Base-by-base conservation (phyloP, 139 green algal genomes). In the Ettlia oleoabundans region DNA sequence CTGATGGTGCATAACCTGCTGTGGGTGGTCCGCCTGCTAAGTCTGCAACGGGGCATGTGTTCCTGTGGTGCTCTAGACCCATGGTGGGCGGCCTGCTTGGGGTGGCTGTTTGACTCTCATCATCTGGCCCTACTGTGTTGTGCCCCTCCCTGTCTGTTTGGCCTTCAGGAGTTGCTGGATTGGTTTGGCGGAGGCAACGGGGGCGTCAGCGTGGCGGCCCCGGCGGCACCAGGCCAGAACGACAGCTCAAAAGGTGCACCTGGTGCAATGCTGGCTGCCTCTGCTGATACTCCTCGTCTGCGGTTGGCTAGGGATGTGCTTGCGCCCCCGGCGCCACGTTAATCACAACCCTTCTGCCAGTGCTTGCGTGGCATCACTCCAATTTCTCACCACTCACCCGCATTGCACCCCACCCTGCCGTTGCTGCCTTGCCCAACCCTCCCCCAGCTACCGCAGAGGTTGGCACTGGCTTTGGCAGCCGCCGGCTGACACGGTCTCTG, bases 401-500 rank as follows among this genome's bases (percentile, higher is more conserved):
- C 62, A 9, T 69, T 58, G 47, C 47, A 15, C 62, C n/a, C n/a
- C 21, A 19, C 62, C 10, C 28, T 35, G n/a, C 13, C 13, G 21
- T 37, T 32, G 62, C 62, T 69, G 15, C 28, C 62, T 24, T 24
- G 19, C 62, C 62, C 13, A 15, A 40, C 10, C 62, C n/a, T n/a
- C n/a, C n/a, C n/a, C n/a, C n/a, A 33, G 21, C 28, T 24, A 37
- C 62, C 62, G 62, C 28, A 33, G 62, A 33, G 28, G 15, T 72
- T n/a, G 33, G 33, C n/a, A 18, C 30, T 10, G 38, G 70, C 42
- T 32, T 65, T 5, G 55, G 55, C n/a, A 47, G 78, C 66, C 78
- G 78, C 35, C 78, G 78, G 24, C 28, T 84, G 63, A 84, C 78
- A 3, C 78, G 78, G 35, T 84, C 78, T 0, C 78, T 84, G 37